These are phyloP conservation scores for Abrus pulchellus DNA, from an alignment of 306 rosid genomes.

Conservation along the genomic window DNA sequence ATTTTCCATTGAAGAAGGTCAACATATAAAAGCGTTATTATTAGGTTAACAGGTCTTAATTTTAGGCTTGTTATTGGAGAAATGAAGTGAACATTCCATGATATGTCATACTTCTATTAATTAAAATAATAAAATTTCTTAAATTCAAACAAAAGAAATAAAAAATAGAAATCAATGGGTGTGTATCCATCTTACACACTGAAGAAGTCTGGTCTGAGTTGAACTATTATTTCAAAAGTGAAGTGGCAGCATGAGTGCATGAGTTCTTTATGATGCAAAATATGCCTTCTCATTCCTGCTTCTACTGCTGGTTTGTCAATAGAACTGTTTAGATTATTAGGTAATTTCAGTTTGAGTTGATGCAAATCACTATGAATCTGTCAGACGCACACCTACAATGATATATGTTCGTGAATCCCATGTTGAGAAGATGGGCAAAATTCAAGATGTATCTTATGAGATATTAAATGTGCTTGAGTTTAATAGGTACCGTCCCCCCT, in stretches of 20 bases:
- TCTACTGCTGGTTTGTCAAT: slow-evolving; percentile 28
- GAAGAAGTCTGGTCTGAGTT: not conserved
- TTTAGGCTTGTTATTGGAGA: slow-evolving; percentile 2
- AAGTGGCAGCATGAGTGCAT: slow-evolving; percentile 20
- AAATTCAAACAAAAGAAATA: no score
- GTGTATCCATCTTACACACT: not conserved
- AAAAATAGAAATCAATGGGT: not conserved
- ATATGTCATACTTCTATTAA: not conserved
- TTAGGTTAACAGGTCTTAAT: not conserved
- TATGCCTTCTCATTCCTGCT: slow-evolving; percentile 14
- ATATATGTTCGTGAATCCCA: slow-evolving; percentile 94
- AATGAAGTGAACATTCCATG: not conserved
- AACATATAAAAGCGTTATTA: not conserved
- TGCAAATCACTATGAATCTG: slow-evolving; percentile 45
- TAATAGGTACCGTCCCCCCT: slow-evolving; percentile 69
- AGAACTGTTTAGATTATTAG: slow-evolving; percentile 38
- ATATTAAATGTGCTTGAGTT: slow-evolving; percentile 96
- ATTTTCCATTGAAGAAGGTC: not conserved
- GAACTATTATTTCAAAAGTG: slow-evolving; percentile 28
- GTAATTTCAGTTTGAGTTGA: slow-evolving; percentile 45
- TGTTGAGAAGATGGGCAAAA: slow-evolving; percentile 80
- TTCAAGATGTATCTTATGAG: slow-evolving; percentile 82
- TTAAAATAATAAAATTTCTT: not conserved
- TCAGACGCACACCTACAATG: slow-evolving; percentile 91
- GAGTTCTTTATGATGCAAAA: slow-evolving; percentile 2